Evolutionary conservation across 2,329 filamentous ascomycete species (phyloP).

Genomic region (Waltergamsia citrina): DNA sequence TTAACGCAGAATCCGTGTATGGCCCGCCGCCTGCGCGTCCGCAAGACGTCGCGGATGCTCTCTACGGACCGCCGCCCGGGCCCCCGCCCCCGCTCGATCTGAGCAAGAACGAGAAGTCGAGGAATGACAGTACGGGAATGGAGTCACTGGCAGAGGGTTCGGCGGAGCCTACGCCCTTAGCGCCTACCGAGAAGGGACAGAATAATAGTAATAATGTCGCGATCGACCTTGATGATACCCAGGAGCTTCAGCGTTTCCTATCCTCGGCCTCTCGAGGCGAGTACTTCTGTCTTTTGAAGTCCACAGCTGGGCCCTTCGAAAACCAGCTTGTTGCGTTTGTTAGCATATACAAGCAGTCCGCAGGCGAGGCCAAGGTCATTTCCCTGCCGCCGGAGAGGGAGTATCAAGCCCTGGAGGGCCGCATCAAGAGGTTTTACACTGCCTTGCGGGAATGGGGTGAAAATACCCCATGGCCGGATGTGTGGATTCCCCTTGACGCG

Average conservation of each 20-base stretch:
- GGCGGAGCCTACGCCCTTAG: no score
- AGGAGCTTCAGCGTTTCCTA: constrained; percentile 5
- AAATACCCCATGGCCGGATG: constrained; percentile 25
- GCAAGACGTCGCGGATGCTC: no score
- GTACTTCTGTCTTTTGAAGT: constrained; percentile 3
- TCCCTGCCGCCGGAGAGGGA: constrained; percentile 1
- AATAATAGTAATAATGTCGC: not conserved
- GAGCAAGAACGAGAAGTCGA: constrained; percentile 1
- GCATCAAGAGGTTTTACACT: constrained; percentile 33
- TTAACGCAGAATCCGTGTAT: no score
- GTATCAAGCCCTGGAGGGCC: constrained; percentile 17
- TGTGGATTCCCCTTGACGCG: constrained; percentile 37
- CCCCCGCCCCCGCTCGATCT: no score
- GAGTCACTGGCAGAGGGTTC: no score
- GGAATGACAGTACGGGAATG: no score
- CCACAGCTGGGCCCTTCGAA: constrained; percentile 4
- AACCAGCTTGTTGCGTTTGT: constrained; percentile 6
- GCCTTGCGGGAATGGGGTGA: constrained; percentile 24
- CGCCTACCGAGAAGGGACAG: not conserved
- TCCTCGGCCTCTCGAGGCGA: constrained; percentile 2
- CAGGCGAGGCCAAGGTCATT: constrained; percentile 2
- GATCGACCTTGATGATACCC: not conserved
- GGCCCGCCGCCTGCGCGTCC: no score
- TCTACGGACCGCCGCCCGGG: no score
- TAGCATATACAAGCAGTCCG: constrained; percentile 2